Evolutionary conservation across 192 early-diverging fungal genomes (phyloP).

Genomic region (Obelidium mucronatum): DNA sequence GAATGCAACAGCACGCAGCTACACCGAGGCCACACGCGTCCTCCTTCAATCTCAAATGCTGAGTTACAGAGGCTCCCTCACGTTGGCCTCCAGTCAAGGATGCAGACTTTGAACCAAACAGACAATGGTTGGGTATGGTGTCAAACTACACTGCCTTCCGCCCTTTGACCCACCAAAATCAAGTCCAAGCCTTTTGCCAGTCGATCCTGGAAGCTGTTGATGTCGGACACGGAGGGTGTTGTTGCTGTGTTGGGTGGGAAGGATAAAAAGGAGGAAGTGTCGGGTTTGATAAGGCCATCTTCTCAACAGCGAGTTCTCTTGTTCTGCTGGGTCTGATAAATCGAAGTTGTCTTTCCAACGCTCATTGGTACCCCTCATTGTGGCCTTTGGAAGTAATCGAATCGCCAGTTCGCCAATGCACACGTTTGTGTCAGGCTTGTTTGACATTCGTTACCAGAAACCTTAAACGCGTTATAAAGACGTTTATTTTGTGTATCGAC

Average conservation of each 20-base stretch:
- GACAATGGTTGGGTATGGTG: neutral
- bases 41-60: neutral
- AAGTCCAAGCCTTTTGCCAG: slow-evolving; percentile 8
- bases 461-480: neutral
- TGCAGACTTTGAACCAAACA: neutral
- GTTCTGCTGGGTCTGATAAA: neutral
- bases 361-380: neutral
- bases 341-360: slow-evolving; percentile 14
- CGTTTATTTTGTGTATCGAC: slow-evolving; percentile 5
- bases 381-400: neutral
- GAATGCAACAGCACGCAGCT: neutral
- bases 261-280: neutral
- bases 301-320: neutral
- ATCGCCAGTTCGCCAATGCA: slow-evolving; percentile 3
- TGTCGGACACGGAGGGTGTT: neutral
- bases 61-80: neutral
- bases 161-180: neutral
- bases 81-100: neutral
- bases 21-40: neutral
- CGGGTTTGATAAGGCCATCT: neutral
- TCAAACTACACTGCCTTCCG: neutral
- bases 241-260: neutral
- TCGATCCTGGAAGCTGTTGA: neutral
- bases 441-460: neutral
- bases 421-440: neutral